phyloP scores from a whole-genome alignment of 257 asterid genomes.

The Ocimum tenuiflorum region DNA sequence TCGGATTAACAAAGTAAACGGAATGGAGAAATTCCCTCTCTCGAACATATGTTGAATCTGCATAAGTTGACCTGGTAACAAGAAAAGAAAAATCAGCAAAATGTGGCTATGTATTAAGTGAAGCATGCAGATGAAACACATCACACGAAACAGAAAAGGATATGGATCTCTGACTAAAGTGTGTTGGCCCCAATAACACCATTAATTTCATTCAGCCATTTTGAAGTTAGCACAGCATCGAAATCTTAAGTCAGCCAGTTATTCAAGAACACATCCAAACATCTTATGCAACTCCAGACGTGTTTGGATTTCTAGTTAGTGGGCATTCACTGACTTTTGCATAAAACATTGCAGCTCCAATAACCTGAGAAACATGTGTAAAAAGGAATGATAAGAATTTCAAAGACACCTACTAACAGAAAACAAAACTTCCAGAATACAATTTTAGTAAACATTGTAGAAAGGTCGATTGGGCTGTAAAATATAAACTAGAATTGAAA shows the following conservation, averaged over 20 bases:
- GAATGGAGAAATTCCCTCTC: conserved; percentile 72
- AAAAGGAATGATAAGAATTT: no score
- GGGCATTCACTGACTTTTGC: conserved; percentile 44
- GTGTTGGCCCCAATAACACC: not conserved
- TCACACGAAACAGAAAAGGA: not conserved
- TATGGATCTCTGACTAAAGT: not conserved
- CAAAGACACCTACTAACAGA: no score
- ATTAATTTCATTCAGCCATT: not conserved
- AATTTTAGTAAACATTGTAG: no score
- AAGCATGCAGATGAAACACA: not conserved
- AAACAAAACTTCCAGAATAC: no score
- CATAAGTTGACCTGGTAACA: conserved; percentile 82
- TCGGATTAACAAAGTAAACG: not conserved
- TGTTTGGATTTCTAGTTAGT: not conserved
- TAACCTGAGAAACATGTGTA: conserved; percentile 54
- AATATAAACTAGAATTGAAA: no score
- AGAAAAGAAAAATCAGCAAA: not conserved
- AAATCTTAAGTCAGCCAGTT: not conserved
- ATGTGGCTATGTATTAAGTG: not conserved
- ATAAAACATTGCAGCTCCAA: conserved; percentile 98
- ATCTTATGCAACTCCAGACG: not conserved
- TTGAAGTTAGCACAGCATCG: not conserved
- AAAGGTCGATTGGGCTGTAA: no score
- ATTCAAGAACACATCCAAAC: conserved; percentile 13
- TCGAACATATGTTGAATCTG: conserved; percentile 82